Evolutionary conservation across 176 grass and related monocot species (phyloP).

Genomic region (Musa acuminata): DNA sequence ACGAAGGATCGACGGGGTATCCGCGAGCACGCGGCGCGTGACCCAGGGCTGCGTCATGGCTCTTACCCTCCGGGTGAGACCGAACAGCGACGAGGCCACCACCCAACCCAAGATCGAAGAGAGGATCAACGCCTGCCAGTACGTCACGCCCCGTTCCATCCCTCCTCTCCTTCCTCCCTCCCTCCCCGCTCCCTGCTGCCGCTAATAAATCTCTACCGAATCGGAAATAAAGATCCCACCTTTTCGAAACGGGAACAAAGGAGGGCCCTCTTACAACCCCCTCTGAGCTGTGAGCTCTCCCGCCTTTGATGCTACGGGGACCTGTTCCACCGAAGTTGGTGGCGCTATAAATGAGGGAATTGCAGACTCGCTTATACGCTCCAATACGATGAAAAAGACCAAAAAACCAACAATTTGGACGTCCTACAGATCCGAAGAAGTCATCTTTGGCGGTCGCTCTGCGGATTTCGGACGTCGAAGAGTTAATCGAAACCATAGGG

Average conservation of each 20-base stretch:
- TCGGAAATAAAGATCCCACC: not conserved
- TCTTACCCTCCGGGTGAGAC: conserved; percentile 58
- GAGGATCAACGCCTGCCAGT: conserved; percentile 69
- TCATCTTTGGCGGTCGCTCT: not conserved
- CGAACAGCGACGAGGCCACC: conserved; percentile 58
- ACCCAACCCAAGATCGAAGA: conserved; percentile 63
- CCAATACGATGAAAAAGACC: not conserved
- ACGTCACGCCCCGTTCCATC: conserved; percentile 44
- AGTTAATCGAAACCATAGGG: not conserved
- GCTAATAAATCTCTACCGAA: not conserved
- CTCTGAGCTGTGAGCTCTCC: conserved; percentile 5
- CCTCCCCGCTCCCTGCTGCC: conserved; percentile 12
- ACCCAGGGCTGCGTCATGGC: conserved; percentile 58
- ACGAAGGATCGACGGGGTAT: conserved; percentile 48
- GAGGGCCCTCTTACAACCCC: not conserved
- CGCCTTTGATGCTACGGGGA: not conserved
- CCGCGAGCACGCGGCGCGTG: conserved; percentile 48
- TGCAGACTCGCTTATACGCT: not conserved
- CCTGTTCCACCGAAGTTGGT: not conserved
- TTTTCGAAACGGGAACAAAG: not conserved
- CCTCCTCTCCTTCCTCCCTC: not conserved
- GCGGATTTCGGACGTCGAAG: not conserved
- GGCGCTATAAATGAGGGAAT: not conserved
- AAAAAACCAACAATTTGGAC: not conserved
- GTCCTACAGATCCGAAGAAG: not conserved